phyloP scores from a whole-genome alignment of 352 stramenopile species.

The Pythium plurisporium region DNA sequence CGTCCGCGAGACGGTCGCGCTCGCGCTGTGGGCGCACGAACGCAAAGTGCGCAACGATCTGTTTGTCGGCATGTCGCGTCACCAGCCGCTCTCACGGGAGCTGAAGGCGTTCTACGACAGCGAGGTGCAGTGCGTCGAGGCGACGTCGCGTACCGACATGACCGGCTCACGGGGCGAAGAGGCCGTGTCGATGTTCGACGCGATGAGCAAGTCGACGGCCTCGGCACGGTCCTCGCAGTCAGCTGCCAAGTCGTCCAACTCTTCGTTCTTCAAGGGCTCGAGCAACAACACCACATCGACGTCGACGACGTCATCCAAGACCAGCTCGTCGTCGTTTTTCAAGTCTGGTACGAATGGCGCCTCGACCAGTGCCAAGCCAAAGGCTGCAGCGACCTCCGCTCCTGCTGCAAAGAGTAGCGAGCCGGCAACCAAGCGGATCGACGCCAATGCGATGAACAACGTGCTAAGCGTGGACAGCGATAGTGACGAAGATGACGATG shows the following conservation, averaged over 20 bases:
- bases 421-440: conserved; percentile 31
- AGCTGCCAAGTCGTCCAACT: neutral
- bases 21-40: conserved; percentile 54
- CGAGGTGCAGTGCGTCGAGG: conserved; percentile 41
- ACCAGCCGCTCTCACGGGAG: conserved; percentile 34
- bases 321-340: conserved; percentile 12
- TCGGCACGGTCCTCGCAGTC: conserved; percentile 2
- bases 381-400: neutral
- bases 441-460: conserved; percentile 51
- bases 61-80: conserved; percentile 36
- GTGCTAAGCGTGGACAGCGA: conserved; percentile 71
- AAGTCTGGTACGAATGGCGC: conserved; percentile 17
- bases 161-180: conserved; percentile 53
- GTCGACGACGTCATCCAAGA: conserved; percentile 15
- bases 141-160: conserved; percentile 51
- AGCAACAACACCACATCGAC: neutral
- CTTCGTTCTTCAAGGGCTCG: conserved; percentile 30
- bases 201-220: conserved; percentile 22
- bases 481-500: conserved; percentile 38
- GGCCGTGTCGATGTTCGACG: conserved; percentile 61
- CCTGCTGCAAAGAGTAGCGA: conserved; percentile 5
- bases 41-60: conserved; percentile 54
- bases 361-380: conserved; percentile 14
- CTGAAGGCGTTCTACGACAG: conserved; percentile 51
- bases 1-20: conserved; percentile 26